These are phyloP conservation scores for Eugenia klotzschiana DNA, from an alignment of 441 rosid species.

Conservation along the genomic window DNA sequence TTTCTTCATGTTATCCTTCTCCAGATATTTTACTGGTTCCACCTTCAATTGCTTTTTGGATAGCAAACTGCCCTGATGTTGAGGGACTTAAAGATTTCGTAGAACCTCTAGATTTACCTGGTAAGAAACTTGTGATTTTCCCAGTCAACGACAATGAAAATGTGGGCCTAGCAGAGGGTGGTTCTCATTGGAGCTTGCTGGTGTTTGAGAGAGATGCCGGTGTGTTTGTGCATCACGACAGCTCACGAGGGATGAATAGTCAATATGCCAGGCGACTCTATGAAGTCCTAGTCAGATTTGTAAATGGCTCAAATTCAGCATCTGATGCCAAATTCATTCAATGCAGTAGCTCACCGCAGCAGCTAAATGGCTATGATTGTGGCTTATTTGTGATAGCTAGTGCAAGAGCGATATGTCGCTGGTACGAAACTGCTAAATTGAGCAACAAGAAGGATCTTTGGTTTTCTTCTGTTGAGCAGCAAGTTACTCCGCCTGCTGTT, in stretches of 20 bases:
- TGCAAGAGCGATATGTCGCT: conserved; percentile 38
- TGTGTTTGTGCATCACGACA: conserved; percentile 69
- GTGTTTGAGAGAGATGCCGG: conserved; percentile 38
- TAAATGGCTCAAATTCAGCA: conserved; percentile 13
- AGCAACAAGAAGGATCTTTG: conserved; percentile 27
- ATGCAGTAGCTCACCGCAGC: conserved; percentile 42
- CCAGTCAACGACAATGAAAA: conserved; percentile 61
- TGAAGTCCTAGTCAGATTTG: conserved; percentile 23
- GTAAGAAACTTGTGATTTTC: conserved; percentile 45
- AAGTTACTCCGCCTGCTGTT: conserved; percentile 35
- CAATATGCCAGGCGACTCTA: conserved; percentile 30
- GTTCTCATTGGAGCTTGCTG: conserved; percentile 79
- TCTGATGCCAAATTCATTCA: conserved; percentile 20
- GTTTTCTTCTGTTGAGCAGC: conserved; percentile 45
- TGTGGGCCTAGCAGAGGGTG: conserved; percentile 62
- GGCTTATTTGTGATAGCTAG: conserved; percentile 51
- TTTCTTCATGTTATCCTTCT: conserved; percentile 34
- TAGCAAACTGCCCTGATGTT: conserved; percentile 47
- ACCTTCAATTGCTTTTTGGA: conserved; percentile 73
- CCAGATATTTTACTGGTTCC: conserved; percentile 45
- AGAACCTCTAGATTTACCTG: conserved; percentile 33
- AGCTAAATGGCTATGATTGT: conserved; percentile 56
- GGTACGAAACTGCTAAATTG: conserved; percentile 23
- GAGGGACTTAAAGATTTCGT: conserved; percentile 39
- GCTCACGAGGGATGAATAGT: conserved; percentile 27